Evolutionary conservation across 169 alveolate species (phyloP), one percentile per base, ranked within the genome.

Genomic region (Eimeria sp.): DNA sequence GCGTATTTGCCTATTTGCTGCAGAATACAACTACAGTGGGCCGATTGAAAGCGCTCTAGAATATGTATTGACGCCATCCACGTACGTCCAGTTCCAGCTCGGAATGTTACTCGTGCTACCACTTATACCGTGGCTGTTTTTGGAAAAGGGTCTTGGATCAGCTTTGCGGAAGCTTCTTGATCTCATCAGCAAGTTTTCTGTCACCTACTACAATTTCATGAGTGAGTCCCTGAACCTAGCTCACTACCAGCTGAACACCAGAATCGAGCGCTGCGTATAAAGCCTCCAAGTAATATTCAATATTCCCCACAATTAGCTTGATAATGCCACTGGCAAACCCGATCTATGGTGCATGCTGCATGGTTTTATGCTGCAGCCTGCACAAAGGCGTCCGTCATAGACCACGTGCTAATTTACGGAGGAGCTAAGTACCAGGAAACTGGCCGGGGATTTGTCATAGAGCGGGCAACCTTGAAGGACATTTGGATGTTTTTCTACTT

Each of bases 401-500:
- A 95, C 62, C 95, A 85, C 85, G 95, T 85, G 40, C 64, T 95
- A 23, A 85, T 95, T 30, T 85, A 85, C 82, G 96, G 96, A n/a
- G 96, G 96, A n/a, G 96, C 96, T 62, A 85, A 72, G 66, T 95
- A 95, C 60, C 95, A 95, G 83, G 96, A 85, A 74, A 95, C 96
- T 25, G 96, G 96, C 18, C 89, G 96, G 25, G 96, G 96, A 2
- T 85, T 95, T 58, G 96, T 95, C 49, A 83, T 93, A 23, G 88
- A 88, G 27, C 93, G 90, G 30, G 94, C 94, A 82, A 82, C 91
- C 27, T 46, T 93, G 89, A 83, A 83, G 66, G 96, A 93, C 52
- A 49, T 93, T 11, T 93, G 96, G 96, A 88, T 80, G 88, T 83
- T 93, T 30, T 93, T 72, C 80, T 93, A 93, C 56, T 93, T 93